These are phyloP conservation scores for Solanum appendiculatum DNA, from an alignment of 257 asterid species.

Conservation along the genomic window DNA sequence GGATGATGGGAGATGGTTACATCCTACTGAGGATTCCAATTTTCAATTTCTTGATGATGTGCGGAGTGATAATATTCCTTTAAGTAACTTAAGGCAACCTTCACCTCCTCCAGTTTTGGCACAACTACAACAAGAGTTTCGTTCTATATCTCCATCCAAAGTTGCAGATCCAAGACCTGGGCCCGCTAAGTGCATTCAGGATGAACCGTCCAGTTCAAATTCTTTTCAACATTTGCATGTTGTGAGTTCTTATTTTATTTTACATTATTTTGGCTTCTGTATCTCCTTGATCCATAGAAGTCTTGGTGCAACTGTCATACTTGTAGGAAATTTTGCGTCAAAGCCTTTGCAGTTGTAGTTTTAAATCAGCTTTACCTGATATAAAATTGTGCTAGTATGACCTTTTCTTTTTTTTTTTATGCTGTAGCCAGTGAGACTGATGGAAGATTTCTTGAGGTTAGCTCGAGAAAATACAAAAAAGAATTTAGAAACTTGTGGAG, in stretches of 20 bases:
- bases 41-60: conserved; percentile 26
- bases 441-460: conserved; percentile 86
- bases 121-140: conserved; percentile 54
- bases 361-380: neutral
- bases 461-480: conserved; percentile 67
- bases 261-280: neutral
- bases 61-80: conserved; percentile 39
- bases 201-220: conserved; percentile 45
- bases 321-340: neutral
- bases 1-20: conserved; percentile 83
- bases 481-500: conserved; percentile 89
- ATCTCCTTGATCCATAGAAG: neutral
- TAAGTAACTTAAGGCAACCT: conserved; percentile 65
- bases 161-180: conserved; percentile 99
- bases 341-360: neutral
- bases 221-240: conserved; percentile 85
- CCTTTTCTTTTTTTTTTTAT: conserved; percentile 10
- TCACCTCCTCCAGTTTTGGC: conserved; percentile 94
- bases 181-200: conserved; percentile 48
- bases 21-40: conserved; percentile 37
- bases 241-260: conserved; percentile 43
- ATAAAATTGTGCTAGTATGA: conserved; percentile 5
- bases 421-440: conserved; percentile 75
- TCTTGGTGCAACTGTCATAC: neutral
- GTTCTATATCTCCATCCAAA: conserved; percentile 66